A percentile compares a stretch with the other conserved stretches of the same genome.
Evolutionary conservation across 225 moss, liverwort and hornwort species (phyloP).

Genomic region (Neckera pumila): DNA sequence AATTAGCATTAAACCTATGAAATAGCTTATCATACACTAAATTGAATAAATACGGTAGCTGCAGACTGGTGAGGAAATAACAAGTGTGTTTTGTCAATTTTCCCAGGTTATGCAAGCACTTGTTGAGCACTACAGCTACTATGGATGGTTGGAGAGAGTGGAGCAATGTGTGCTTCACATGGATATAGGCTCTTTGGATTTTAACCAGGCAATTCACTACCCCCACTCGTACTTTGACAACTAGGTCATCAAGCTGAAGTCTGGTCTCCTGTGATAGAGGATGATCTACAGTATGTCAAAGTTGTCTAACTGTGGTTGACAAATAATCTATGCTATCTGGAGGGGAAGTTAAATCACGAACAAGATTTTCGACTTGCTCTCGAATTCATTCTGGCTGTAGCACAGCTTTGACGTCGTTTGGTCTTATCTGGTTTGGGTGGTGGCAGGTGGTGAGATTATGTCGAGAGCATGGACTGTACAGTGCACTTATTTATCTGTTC

Average conservation of each 20-base stretch:
- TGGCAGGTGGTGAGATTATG: conserved; percentile 93
- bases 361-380: neutral
- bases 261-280: neutral
- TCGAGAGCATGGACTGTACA: conserved; percentile 90
- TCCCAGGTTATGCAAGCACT: conserved; percentile 97
- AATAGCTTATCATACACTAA: neutral
- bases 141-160: conserved; percentile 94
- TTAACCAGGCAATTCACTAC: conserved; percentile 64
- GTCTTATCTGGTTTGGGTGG: neutral
- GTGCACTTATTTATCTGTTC: conserved; percentile 94
- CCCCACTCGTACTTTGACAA: neutral
- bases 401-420: neutral
- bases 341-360: neutral
- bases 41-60: neutral
- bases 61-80: neutral
- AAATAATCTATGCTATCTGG: neutral
- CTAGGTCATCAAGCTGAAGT: neutral
- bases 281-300: neutral
- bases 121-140: conserved; percentile 85
- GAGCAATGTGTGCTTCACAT: conserved; percentile 97
- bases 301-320: neutral
- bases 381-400: neutral
- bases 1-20: neutral
- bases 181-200: conserved; percentile 96
- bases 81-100: neutral